Conservation (phyloP, 2,329 filamentous ascomycete species). For the Fusarium neocosmosporiellum region DNA sequence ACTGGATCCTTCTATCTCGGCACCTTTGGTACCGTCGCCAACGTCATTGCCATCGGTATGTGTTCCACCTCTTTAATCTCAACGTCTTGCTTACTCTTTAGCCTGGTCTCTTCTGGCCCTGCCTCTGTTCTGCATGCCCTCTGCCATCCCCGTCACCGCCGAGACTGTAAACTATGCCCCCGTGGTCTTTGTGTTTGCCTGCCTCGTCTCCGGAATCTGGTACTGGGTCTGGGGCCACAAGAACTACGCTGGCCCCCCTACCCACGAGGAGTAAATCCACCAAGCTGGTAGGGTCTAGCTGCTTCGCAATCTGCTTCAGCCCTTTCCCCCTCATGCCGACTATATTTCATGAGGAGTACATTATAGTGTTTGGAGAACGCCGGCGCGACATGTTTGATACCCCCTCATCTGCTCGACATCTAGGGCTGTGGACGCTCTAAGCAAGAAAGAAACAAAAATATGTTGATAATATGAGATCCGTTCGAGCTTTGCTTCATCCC, state of each 20-base stretch:
- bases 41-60: conserved; percentile 72
- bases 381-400: conserved; percentile 27
- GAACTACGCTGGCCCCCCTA: conserved; percentile 74
- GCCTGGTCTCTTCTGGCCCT: conserved; percentile 76
- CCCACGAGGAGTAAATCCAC: conserved; percentile 49
- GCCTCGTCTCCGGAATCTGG: conserved; percentile 70
- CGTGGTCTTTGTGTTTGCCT: conserved; percentile 77
- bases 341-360: conserved; percentile 17
- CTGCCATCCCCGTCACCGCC: conserved; percentile 67
- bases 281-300: conserved; percentile 8
- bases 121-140: conserved; percentile 80
- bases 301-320: conserved; percentile 22
- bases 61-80: conserved; percentile 25
- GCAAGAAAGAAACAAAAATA: background rate
- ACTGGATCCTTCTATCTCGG: conserved; percentile 72
- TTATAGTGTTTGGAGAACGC: conserved; percentile 10
- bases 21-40: conserved; percentile 68
- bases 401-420: background rate
- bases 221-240: conserved; percentile 77
- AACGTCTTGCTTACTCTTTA: conserved; percentile 44
- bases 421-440: background rate
- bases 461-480: background rate
- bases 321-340: conserved; percentile 17
- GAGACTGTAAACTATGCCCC: conserved; percentile 78
- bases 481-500: background rate